Base-by-base conservation (phyloP, 352 stramenopile genomes). In the Phytophthora capsici region DNA sequence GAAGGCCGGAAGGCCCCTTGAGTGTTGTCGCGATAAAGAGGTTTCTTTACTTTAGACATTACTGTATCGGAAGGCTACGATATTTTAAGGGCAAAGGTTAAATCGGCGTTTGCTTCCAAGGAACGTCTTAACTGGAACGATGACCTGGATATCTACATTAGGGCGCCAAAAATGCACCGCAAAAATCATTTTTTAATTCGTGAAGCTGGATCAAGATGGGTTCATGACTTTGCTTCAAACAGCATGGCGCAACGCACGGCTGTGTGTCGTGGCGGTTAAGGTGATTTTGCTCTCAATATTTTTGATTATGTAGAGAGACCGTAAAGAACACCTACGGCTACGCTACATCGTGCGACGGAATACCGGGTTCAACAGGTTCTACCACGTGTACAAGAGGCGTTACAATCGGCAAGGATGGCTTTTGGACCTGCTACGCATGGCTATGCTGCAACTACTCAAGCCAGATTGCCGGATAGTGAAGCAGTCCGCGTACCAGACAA, bases 11-110 rank as follows among this genome's bases (percentile, higher is more conserved):
- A 19, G 14, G 0, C 57, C 26, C 16, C 38, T 65, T 2, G 57
- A 57, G 12, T 26, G 47, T 8, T 65, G 57, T 20, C 57, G 47
- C 3, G 57, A 65, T n/a, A 65, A 57, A 16, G 47, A 37, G 4
- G 46, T 57, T 16, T 26, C 26, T 14, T 4, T 65, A 16, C 46
- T 7, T 57, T 65, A 8, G 57, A 47, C 38, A 65, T 65, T n/a
- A 6, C 37, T 2, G 46, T 65, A 6, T 16, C 12, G 1, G 46
- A 53, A 30, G 46, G 47, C 4, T 65, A 57, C 8, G 46, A 38
- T 1, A 28, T 57, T 14, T 20, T 52, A 17, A 16, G 25, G 25
- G 37, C 43, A 22, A 49, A 54, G 12, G 41, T 57, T 6, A 57
- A 65, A 14, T 50, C 56, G 13, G 45, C 25, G 14, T 64, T 55